A percentile compares a stretch with the other conserved stretches of the same genome.
These are phyloP conservation scores for Rhodamnia rubescens DNA, from an alignment of 345 rosid species.

Conservation along the genomic window DNA sequence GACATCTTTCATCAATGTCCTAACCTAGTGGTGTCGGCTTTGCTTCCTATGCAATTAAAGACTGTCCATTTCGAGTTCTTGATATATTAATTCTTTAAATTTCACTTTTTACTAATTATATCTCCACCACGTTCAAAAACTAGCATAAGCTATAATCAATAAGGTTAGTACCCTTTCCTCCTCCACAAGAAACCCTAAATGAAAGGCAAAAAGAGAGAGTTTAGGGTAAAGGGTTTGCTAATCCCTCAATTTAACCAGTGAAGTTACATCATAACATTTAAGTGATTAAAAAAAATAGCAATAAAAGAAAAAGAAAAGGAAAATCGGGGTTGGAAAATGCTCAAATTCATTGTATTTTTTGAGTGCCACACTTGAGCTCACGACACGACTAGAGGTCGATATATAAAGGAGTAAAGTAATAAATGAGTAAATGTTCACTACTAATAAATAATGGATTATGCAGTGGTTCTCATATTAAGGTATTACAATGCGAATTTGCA, in stretches of 20 bases:
- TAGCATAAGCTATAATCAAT: not conserved
- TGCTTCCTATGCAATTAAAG: not conserved
- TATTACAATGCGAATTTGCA: not conserved
- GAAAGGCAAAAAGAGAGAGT: not conserved
- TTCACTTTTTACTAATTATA: not conserved
- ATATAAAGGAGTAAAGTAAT: not conserved
- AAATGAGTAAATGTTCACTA: not conserved
- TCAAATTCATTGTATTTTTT: not conserved
- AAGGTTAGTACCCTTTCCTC: not conserved
- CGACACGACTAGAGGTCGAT: not conserved
- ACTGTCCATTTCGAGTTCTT: not conserved
- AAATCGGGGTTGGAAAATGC: not conserved
- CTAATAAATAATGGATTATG: not conserved
- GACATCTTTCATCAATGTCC: not conserved
- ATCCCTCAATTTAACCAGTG: not conserved
- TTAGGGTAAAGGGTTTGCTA: not conserved
- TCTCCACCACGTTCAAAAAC: not conserved
- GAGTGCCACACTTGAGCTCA: not conserved
- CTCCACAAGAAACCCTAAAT: not conserved
- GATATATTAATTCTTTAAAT: not conserved
- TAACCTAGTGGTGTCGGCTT: not conserved
- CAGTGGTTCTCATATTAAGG: not conserved
- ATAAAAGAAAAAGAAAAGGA: not conserved
- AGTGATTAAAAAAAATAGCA: not conserved
- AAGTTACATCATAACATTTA: not conserved